Conservation (phyloP, 306 rosid species). For the Comarum palustre region DNA sequence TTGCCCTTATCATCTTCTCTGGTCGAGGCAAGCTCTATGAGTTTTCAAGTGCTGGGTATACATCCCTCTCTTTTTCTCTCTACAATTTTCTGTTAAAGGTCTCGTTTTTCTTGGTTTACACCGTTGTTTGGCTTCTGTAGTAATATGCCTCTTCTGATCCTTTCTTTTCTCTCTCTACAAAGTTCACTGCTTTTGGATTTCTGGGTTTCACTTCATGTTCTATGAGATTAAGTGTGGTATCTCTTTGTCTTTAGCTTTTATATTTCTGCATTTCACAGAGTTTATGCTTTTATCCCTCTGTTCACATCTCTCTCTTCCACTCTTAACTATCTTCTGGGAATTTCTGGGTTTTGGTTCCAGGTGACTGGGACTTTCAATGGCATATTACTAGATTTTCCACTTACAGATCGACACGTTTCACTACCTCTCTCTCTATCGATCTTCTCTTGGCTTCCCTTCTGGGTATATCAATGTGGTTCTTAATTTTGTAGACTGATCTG, state of each 20-base stretch:
- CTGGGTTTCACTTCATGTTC: neutral
- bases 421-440: neutral
- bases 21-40: slow-evolving; percentile 82
- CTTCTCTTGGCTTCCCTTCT: neutral
- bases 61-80: neutral
- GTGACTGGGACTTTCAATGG: neutral
- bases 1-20: slow-evolving; percentile 74
- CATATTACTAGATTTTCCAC: slow-evolving; percentile 4
- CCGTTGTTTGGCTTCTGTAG: neutral
- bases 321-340: slow-evolving; percentile 9
- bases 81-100: neutral
- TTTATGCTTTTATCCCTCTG: slow-evolving; percentile 3
- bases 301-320: neutral
- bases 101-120: neutral
- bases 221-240: neutral
- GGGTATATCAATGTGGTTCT: slow-evolving; percentile 32
- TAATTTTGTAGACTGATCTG: neutral
- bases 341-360: slow-evolving; percentile 17
- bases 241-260: neutral
- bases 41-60: slow-evolving; percentile 73
- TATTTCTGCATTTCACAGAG: neutral
- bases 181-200: slow-evolving; percentile 1
- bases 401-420: slow-evolving; percentile 39
- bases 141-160: neutral
- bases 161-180: neutral